Evolutionary conservation across 176 grass and related monocot species (phyloP).

Genomic region (Oryza glaberrima): DNA sequence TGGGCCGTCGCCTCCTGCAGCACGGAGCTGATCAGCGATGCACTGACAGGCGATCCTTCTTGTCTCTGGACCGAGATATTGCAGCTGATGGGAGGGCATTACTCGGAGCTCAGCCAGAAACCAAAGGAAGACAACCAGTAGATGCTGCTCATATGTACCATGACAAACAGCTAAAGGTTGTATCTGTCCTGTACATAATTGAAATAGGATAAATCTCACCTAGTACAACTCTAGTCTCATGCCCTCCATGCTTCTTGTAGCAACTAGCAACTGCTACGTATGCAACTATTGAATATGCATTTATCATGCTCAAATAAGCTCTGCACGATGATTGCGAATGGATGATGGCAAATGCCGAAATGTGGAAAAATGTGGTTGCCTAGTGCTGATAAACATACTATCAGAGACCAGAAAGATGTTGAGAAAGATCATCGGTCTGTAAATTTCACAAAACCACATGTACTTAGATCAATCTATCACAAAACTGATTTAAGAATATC

Average conservation of each 20-base stretch:
- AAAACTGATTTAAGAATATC: too few species aligned
- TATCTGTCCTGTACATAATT: constrained; percentile 45
- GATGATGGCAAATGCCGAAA: neutral
- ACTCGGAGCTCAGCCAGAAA: constrained; percentile 82
- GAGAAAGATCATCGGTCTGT: neutral
- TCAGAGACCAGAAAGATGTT: neutral
- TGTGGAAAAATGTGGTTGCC: neutral
- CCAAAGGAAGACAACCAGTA: constrained; percentile 63
- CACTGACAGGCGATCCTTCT: constrained; percentile 44
- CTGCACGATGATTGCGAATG: neutral
- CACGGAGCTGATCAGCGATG: constrained; percentile 65
- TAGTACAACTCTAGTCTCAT: neutral
- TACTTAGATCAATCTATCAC: too few species aligned
- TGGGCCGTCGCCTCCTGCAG: constrained; percentile 90
- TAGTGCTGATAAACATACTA: neutral
- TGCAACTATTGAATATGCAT: neutral
- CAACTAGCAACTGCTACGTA: neutral
- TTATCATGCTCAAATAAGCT: constrained; percentile 5
- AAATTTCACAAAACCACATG: too few species aligned
- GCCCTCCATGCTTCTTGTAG: neutral
- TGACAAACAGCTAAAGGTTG: neutral
- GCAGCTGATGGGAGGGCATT: constrained; percentile 89
- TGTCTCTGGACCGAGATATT: constrained; percentile 81
- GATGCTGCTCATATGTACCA: constrained; percentile 5
- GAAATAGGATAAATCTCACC: constrained; percentile 14